phyloP scores from a whole-genome alignment of 2,329 filamentous ascomycete species.

The Colletotrichum tamarilloi region DNA sequence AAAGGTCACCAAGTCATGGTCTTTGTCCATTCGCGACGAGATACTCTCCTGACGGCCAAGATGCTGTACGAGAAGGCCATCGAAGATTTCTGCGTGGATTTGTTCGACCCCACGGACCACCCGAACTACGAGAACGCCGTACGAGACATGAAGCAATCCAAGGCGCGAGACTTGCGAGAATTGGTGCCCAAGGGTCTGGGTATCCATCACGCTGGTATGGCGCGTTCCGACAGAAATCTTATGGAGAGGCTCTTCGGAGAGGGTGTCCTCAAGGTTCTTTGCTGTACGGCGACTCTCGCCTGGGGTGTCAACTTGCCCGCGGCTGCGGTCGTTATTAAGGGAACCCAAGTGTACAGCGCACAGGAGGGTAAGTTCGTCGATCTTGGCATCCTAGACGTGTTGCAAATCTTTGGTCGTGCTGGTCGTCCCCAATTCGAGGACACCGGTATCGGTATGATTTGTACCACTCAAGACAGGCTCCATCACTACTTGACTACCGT shows the following conservation, averaged over 20 bases:
- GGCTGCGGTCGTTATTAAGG: constrained; percentile 97
- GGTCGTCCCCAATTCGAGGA: constrained; percentile 98
- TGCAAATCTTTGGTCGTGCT: constrained; percentile 98
- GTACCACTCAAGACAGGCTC: constrained; percentile 94
- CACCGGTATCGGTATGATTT: constrained; percentile 97
- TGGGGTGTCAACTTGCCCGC: constrained; percentile 99
- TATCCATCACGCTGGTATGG: constrained; percentile 97
- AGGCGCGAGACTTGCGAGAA: constrained; percentile 88
- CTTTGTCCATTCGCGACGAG: constrained; percentile 96
- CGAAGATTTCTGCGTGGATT: constrained; percentile 80
- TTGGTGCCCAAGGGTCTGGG: constrained; percentile 91
- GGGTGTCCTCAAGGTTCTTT: constrained; percentile 95
- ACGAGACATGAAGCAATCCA: constrained; percentile 86
- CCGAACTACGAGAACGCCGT: constrained; percentile 83
- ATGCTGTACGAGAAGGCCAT: constrained; percentile 87
- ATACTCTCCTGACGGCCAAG: constrained; percentile 89
- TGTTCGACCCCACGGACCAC: constrained; percentile 85
- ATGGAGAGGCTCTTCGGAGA: constrained; percentile 92
- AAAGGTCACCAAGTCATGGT: constrained; percentile 98
- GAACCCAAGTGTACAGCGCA: constrained; percentile 95
- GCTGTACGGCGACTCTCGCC: constrained; percentile 96
- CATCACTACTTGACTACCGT: constrained; percentile 92
- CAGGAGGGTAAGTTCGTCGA: constrained; percentile 98
- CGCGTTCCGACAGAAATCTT: constrained; percentile 92
- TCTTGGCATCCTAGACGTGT: constrained; percentile 92